Evolutionary conservation across 495 filamentous ascomycete species (phyloP).

Genomic region (Neurospora sublineolata): DNA sequence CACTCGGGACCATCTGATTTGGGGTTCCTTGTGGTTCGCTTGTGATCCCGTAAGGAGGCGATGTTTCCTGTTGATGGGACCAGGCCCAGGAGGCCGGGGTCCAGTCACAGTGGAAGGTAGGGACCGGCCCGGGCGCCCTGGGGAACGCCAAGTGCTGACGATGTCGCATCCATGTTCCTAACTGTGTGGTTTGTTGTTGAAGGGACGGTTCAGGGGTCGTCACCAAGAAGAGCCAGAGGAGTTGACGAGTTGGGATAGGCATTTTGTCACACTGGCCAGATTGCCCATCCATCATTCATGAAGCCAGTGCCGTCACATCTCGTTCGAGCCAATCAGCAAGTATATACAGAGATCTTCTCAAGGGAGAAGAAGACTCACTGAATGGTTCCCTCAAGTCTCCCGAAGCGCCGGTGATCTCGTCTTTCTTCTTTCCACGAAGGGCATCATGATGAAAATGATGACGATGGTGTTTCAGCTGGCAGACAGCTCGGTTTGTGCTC

Average conservation of each 20-base stretch:
- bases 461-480: background rate
- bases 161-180: constrained; percentile 10
- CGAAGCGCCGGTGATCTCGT: background rate
- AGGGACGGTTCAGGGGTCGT: background rate
- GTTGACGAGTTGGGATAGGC: background rate
- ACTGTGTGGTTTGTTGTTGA: constrained; percentile 1
- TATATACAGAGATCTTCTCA: background rate
- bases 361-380: background rate
- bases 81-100: constrained; percentile 6
- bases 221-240: background rate
- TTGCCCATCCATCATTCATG: background rate
- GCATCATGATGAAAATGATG: background rate
- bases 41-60: constrained; percentile 10
- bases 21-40: background rate
- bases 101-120: constrained; percentile 9
- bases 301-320: background rate
- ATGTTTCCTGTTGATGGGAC: constrained; percentile 6
- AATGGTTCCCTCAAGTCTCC: background rate
- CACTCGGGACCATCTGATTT: background rate
- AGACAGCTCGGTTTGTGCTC: background rate
- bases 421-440: background rate
- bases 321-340: background rate
- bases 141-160: background rate
- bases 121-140: background rate
- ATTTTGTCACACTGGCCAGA: background rate